A percentile compares a stretch with the other conserved stretches of the same genome.
These are phyloP conservation scores for Setomelanomma holmii DNA, from an alignment of 2,329 filamentous ascomycete species.

Conservation along the genomic window DNA sequence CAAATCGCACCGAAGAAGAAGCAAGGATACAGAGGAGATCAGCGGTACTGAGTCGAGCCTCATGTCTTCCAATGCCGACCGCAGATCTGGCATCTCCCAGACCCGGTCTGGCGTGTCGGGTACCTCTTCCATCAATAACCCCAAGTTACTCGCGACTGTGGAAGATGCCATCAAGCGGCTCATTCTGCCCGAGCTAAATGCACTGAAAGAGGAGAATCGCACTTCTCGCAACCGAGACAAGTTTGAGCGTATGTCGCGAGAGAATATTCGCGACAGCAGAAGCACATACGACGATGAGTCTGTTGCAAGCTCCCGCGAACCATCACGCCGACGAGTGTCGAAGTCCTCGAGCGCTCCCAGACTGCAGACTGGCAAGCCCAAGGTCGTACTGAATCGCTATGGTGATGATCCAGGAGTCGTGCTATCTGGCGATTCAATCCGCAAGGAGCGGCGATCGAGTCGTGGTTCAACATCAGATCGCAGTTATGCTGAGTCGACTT, in stretches of 20 bases:
- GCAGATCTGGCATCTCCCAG: slow-evolving; percentile 62
- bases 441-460: slow-evolving; percentile 62
- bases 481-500: slow-evolving; percentile 42
- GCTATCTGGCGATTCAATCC: slow-evolving; percentile 62
- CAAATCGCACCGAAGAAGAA: slow-evolving; percentile 49
- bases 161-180: slow-evolving; percentile 91
- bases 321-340: slow-evolving; percentile 61
- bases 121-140: slow-evolving; percentile 85
- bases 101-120: slow-evolving; percentile 61
- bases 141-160: slow-evolving; percentile 86
- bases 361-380: slow-evolving; percentile 62
- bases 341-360: slow-evolving; percentile 69
- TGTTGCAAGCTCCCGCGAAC: slow-evolving; percentile 59
- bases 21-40: slow-evolving; percentile 55
- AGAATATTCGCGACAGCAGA: slow-evolving; percentile 35
- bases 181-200: slow-evolving; percentile 89
- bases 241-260: slow-evolving; percentile 64
- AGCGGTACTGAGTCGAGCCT: slow-evolving; percentile 68
- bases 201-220: slow-evolving; percentile 88
- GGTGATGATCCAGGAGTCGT: slow-evolving; percentile 66
- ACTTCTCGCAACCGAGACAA: slow-evolving; percentile 74
- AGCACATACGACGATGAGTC: slow-evolving; percentile 62
- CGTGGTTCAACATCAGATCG: slow-evolving; percentile 58
- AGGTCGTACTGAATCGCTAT: slow-evolving; percentile 65
- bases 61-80: slow-evolving; percentile 65